Evolutionary conservation across 495 filamentous ascomycete genomes (phyloP).

Genomic region (Penicillium chermesinum): DNA sequence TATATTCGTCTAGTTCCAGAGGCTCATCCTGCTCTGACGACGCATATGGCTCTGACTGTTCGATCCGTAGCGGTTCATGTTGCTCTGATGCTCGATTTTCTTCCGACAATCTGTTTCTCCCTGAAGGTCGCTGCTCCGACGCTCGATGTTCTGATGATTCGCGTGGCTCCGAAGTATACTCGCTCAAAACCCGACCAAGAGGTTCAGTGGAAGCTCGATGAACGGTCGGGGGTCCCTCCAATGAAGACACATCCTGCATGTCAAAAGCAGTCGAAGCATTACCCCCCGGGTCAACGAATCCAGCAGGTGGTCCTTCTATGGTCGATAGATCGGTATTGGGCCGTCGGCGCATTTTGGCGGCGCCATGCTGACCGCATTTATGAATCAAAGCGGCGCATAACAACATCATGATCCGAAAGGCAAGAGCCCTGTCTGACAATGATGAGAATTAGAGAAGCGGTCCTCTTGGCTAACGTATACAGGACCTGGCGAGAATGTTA

Average conservation of each 20-base stretch:
- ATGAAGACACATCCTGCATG: constrained; percentile 9
- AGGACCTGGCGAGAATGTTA: too few species aligned
- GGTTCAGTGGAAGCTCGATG: neutral
- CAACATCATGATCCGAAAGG: neutral
- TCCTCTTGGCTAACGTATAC: too few species aligned
- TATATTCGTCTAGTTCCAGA: too few species aligned
- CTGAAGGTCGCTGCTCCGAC: too few species aligned
- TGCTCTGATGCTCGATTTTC: too few species aligned
- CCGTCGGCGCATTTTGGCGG: neutral
- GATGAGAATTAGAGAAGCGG: neutral
- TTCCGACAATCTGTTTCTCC: too few species aligned
- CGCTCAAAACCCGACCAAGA: neutral
- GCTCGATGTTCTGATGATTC: too few species aligned
- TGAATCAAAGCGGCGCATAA: neutral
- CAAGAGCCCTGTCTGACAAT: neutral
- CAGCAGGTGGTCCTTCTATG: neutral
- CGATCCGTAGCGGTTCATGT: too few species aligned
- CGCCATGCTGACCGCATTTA: neutral
- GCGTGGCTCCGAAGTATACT: too few species aligned
- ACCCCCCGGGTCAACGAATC: neutral
- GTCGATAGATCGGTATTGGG: neutral
- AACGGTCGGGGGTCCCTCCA: constrained; percentile 5
- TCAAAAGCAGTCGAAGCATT: neutral
- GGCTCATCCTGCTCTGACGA: too few species aligned
- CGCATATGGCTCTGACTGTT: too few species aligned